Base-by-base conservation (phyloP, 768 basidiomycete species). In the Xerocomus brunneocitrinus region DNA sequence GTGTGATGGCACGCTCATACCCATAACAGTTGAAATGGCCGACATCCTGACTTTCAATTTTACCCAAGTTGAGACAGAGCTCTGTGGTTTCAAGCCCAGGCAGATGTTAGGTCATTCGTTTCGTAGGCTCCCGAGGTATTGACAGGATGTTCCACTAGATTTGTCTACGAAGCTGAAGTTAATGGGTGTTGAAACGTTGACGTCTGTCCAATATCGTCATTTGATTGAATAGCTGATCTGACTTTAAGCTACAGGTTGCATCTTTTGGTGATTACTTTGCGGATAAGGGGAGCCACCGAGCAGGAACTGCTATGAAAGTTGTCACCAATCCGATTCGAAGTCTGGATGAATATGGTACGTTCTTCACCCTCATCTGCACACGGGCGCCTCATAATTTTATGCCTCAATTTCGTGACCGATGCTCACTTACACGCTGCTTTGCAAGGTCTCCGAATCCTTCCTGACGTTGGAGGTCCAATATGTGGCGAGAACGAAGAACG, bases 241-340 rank as follows among this genome's bases (percentile, higher is more conserved):
- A 43, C 40, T 28, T 32, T 35, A 8, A 32, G 10, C 25, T 35
- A 25, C 44, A 75, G 76, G 77, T 87, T 8, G 85, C 85, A 16
- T 83, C 79, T 22, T 87, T 87, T 57, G 87, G 87, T 13, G 85
- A 89, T 65, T 87, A 76, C 66, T 87, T 87, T 54, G 81, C 82
- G 0, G 85, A 88, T 60, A 75, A 74, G 50, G 70, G 67, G 10
- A 67, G 54, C 42, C 47, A 50, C 30, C 58, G 10, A 12, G 40
- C 10, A 24, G 41, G 19, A 19, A 19, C 19, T 19, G 19, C 19
- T n/a, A 19, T 19, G 19, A 19, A 19, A 19, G 19, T 19, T 19
- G 19, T 19, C 19, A 19, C 19, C 19, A 19, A 19, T 19, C 19
- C 19, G 19, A 19, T 19, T 19, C 19, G 19, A 19, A 19, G 19